Evolutionary conservation across 352 stramenopile species (phyloP), one percentile per base, ranked within the genome.

Genomic region (Globisporangium perplexum): DNA sequence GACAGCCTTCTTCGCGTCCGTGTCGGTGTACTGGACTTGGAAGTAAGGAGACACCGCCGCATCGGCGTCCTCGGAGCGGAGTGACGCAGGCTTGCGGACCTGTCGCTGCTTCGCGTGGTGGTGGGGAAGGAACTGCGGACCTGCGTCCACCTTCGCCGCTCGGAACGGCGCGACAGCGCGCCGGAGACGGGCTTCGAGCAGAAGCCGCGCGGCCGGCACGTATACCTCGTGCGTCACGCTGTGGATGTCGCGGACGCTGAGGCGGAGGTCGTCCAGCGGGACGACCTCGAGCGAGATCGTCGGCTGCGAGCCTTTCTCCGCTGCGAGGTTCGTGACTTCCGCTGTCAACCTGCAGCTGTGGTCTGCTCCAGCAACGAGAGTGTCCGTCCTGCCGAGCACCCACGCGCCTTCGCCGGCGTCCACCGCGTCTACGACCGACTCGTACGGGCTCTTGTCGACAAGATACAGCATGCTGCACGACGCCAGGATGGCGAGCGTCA

Each of bases 101-200:
- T 69, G 60, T 38, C 63, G 49, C 50, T 54, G 47, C 26, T 60
- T 57, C 20, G 60, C 24, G 24, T 58, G 55, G 24, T 47, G 22
- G 0, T 36, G 24, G 17, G 22, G 4, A 3, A 60, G 30, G 22
- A 49, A 57, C 14, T 53, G 24, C 1, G 71, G 57, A 0, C 57
- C 58, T 5, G 39, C 41, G 15, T 68, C 7, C 4, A 88, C 58
- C 2, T 53, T 55, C 0, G 69, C 77, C 35, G 65, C 57, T 6
- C 59, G 47, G 22, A 68, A 72, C 17, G 74, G 74, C 15, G 68
- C 50, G 18, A 88, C 20, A 2, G 66, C 36, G 17, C 72, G 69
- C 36, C 79, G 68, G 30, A 90, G 48, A 20, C 62, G 49, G 10
- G 77, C 70, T 60, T 86, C 77, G 7, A 66, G 49, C 20, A 80